Evolutionary conservation across 306 rosid genomes (phyloP), one percentile per base, ranked within the genome.

Genomic region (Inga laurina): DNA sequence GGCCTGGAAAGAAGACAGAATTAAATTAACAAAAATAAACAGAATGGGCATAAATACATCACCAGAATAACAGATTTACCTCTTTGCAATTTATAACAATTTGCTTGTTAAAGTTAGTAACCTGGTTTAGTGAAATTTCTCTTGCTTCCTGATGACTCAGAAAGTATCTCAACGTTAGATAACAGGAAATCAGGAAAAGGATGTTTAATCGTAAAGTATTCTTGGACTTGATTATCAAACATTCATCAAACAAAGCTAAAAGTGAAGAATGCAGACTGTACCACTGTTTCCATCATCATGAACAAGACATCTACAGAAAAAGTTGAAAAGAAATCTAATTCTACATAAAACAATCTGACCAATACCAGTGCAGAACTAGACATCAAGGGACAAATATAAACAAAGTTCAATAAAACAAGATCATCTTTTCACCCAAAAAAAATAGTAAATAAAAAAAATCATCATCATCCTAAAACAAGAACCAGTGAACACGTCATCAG

Each of bases 71-170:
- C 75, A 43, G 76, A 86, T 77, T 81, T 86, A 95, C 98, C 90
- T 95, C 98, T 91, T 91, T 95, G 91, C 98, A 95, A 85, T 82
- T 92, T 84, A 85, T 64, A 86, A 93, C 93, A 85, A 72, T 74
- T 76, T 84, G 78, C 90, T 92, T 95, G 86, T 64, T 57, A 82
- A 95, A 89, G 51, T n/a, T 57, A 77, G 71, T 89, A 79, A 87
- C 89, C 87, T 95, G 94, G 81, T 90, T 85, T 83, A 89, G 64
- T 56, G 85, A 81, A 84, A 88, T 84, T 85, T 95, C 98, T 90
- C 90, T 88, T 44, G 94, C 51, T 86, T 95, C 98, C 98, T 95
- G 92, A 71, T 72, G 59, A 87, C 77, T 77, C 73, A 86, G 68
- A 76, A 88, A 57, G 82, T 45, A 85, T 76, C 46, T 24, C 76